Evolutionary conservation across 768 basidiomycete species (phyloP).

Genomic region (Suillus ampliporus): DNA sequence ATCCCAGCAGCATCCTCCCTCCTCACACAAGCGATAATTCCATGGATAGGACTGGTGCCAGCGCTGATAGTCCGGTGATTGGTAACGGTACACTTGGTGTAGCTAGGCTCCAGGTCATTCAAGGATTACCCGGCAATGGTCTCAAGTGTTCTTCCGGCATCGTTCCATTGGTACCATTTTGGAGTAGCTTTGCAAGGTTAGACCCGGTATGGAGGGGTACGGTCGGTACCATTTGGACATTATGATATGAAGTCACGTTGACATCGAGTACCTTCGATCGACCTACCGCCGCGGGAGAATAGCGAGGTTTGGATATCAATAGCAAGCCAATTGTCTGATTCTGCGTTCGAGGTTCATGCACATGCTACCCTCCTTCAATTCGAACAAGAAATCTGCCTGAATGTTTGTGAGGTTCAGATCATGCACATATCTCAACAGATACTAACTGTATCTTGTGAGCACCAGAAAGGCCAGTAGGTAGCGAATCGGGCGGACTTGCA

Average conservation of each 20-base stretch:
- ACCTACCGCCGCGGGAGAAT: slow-evolving; percentile 38
- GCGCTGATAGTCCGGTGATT: slow-evolving; percentile 30
- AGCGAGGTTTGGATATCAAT: slow-evolving; percentile 13
- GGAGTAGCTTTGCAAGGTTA: slow-evolving; percentile 5
- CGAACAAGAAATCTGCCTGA: not conserved
- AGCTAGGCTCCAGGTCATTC: not conserved
- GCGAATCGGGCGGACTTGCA: slow-evolving; percentile 16
- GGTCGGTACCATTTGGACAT: slow-evolving; percentile 5
- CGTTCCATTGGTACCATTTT: not conserved
- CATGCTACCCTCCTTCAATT: not conserved
- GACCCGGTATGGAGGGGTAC: slow-evolving; percentile 3
- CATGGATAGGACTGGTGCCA: slow-evolving; percentile 10
- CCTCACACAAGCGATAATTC: slow-evolving; percentile 22
- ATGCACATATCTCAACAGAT: not conserved
- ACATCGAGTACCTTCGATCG: slow-evolving; percentile 32
- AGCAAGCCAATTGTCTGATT: slow-evolving; percentile 10
- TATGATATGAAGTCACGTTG: slow-evolving; percentile 23
- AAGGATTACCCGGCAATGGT: not conserved
- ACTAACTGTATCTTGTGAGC: not conserved
- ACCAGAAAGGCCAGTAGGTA: not conserved
- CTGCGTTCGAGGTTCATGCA: not conserved
- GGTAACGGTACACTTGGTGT: slow-evolving; percentile 12
- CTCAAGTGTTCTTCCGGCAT: slow-evolving; percentile 5
- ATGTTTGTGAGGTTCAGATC: not conserved
- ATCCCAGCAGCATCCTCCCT: not conserved